These are phyloP conservation scores for Allomyces javanicus DNA, from an alignment of 192 early-diverging fungal genomes.

Conservation along the genomic window DNA sequence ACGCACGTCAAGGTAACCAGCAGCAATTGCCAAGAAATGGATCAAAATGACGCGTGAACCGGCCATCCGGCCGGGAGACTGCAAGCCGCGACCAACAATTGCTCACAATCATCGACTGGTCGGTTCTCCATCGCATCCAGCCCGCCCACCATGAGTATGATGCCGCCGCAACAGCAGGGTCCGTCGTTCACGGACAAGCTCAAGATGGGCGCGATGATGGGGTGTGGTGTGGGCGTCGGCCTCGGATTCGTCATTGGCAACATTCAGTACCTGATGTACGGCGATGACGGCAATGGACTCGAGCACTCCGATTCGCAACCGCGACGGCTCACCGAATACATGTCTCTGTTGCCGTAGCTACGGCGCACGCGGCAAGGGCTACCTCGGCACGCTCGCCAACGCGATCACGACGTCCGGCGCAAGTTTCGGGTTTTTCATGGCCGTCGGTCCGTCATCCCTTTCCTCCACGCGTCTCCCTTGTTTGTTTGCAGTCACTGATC, in stretches of 20 bases:
- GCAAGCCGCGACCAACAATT: too few species aligned
- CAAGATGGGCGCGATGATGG: not conserved
- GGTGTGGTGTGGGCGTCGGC: not conserved
- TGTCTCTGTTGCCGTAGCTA: too few species aligned
- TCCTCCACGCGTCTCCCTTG: not conserved
- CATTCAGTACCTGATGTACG: not conserved
- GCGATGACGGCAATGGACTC: too few species aligned
- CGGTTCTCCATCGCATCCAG: too few species aligned
- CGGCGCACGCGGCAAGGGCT: not conserved
- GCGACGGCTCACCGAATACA: too few species aligned
- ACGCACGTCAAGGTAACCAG: too few species aligned
- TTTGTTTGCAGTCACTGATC: not conserved
- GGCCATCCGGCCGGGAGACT: too few species aligned
- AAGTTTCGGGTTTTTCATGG: not conserved
- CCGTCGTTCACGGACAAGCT: not conserved
- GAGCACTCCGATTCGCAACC: too few species aligned
- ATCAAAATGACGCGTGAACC: too few species aligned
- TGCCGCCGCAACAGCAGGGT: not conserved
- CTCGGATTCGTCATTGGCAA: not conserved
- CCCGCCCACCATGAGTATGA: not conserved
- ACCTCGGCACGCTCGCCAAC: not conserved
- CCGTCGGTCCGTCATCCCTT: not conserved
- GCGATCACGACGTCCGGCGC: not conserved
- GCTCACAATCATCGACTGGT: too few species aligned
- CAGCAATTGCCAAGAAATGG: too few species aligned